Conservation (phyloP, 2,329 filamentous ascomycete genomes). For the Davidsoniella australis region DNA sequence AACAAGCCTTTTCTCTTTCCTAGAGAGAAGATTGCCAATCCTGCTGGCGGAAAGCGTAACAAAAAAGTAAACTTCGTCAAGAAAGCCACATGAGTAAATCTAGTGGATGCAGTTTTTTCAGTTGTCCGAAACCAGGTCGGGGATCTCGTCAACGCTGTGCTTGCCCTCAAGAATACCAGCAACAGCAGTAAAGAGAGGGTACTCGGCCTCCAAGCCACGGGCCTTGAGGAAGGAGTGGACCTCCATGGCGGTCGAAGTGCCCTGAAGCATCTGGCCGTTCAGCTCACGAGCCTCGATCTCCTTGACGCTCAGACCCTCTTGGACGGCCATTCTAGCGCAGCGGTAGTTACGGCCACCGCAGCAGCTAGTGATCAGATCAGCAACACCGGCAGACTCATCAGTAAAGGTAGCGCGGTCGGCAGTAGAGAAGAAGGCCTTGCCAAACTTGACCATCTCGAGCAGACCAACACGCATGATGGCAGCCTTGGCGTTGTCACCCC, state of each 20-base stretch:
- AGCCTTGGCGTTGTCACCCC: conserved; percentile 98
- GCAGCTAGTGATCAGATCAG: conserved; percentile 89
- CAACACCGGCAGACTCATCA: conserved; percentile 89
- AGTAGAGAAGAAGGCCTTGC: conserved; percentile 81
- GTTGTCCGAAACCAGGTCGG: conserved; percentile 39
- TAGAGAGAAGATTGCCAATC: conserved; percentile 11
- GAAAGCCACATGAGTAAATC: neutral
- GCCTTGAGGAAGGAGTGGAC: conserved; percentile 78
- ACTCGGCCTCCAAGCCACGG: conserved; percentile 61
- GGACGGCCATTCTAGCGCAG: conserved; percentile 75
- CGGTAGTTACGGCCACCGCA: conserved; percentile 85
- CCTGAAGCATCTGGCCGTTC: conserved; percentile 94
- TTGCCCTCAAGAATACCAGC: conserved; percentile 59
- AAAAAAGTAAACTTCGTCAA: conserved; percentile 5
- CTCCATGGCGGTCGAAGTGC: conserved; percentile 78
- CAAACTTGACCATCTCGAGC: conserved; percentile 92
- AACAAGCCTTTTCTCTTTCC: conserved; percentile 9
- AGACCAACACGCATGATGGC: conserved; percentile 93
- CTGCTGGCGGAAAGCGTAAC: conserved; percentile 8
- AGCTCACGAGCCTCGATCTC: conserved; percentile 81
- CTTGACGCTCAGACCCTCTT: conserved; percentile 61
- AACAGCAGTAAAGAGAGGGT: conserved; percentile 84
- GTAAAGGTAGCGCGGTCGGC: conserved; percentile 77
- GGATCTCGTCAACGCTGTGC: conserved; percentile 65
- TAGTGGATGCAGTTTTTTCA: conserved; percentile 1